A percentile compares a stretch with the other conserved stretches of the same genome.
These are phyloP conservation scores for Aplosporella prunicola DNA, from an alignment of 2,329 filamentous ascomycete genomes.

Conservation along the genomic window DNA sequence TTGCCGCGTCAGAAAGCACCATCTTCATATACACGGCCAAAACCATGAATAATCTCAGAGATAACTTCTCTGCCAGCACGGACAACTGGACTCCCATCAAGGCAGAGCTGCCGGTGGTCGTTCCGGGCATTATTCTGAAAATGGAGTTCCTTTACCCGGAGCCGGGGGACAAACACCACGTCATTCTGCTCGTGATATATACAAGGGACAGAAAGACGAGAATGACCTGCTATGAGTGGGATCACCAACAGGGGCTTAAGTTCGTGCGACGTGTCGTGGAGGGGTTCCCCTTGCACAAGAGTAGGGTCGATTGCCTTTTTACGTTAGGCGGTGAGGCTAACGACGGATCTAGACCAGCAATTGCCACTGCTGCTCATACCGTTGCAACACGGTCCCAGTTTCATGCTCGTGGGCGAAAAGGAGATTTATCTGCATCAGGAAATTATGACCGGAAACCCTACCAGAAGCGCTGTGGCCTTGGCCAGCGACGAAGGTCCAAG, in stretches of 20 bases:
- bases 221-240: constrained; percentile 45
- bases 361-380: constrained; percentile 32
- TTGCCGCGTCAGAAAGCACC: constrained; percentile 59
- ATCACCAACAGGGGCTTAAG: constrained; percentile 33
- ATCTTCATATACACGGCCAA: constrained; percentile 66
- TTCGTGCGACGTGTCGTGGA: constrained; percentile 11
- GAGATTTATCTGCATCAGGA: constrained; percentile 30
- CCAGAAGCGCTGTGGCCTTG: constrained; percentile 11
- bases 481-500: constrained; percentile 36
- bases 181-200: constrained; percentile 65
- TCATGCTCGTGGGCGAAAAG: constrained; percentile 30
- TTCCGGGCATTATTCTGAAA: constrained; percentile 69
- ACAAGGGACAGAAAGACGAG: constrained; percentile 35
- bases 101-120: constrained; percentile 35
- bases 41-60: constrained; percentile 42
- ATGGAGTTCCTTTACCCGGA: constrained; percentile 77
- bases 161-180: constrained; percentile 54
- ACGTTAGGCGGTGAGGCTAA: neutral
- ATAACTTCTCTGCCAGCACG: constrained; percentile 36
- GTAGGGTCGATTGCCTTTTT: constrained; percentile 11
- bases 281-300: constrained; percentile 3
- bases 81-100: constrained; percentile 51
- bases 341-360: constrained; percentile 20
- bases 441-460: constrained; percentile 31
- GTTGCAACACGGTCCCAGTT: constrained; percentile 30